These are phyloP conservation scores for Salix purpurea DNA, from an alignment of 345 rosid genomes.

Conservation along the genomic window DNA sequence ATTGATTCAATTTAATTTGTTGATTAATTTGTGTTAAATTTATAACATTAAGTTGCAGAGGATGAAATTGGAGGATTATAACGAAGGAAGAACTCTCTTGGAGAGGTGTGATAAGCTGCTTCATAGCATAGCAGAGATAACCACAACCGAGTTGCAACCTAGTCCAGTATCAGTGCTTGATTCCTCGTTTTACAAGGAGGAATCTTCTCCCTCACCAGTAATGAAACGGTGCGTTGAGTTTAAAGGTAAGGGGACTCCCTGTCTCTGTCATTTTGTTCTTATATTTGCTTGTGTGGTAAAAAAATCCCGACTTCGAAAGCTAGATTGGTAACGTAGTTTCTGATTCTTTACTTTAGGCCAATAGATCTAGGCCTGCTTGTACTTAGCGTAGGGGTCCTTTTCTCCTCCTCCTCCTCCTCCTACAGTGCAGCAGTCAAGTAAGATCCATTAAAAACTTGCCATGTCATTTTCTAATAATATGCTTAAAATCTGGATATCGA, in stretches of 20 bases:
- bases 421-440: not conserved
- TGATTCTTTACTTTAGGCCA: conserved; percentile 3
- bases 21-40: not conserved
- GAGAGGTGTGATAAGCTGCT: conserved; percentile 93
- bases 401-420: no score
- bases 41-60: conserved; percentile 28
- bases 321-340: conserved; percentile 27
- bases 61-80: conserved; percentile 52
- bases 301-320: not conserved
- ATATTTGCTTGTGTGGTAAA: not conserved
- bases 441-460: not conserved
- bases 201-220: conserved; percentile 72
- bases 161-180: conserved; percentile 97
- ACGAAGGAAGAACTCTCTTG: conserved; percentile 55
- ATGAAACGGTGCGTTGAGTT: conserved; percentile 80
- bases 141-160: conserved; percentile 68
- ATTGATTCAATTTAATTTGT: not conserved
- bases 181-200: conserved; percentile 75
- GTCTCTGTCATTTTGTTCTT: not conserved
- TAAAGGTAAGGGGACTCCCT: conserved; percentile 43
- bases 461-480: not conserved
- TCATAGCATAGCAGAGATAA: conserved; percentile 83
- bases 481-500: not conserved
- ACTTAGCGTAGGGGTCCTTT: conserved; percentile 10
- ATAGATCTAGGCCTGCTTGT: conserved; percentile 12